phyloP scores from a whole-genome alignment of 2,329 filamentous ascomycete genomes.

The Ophiostoma ips region DNA sequence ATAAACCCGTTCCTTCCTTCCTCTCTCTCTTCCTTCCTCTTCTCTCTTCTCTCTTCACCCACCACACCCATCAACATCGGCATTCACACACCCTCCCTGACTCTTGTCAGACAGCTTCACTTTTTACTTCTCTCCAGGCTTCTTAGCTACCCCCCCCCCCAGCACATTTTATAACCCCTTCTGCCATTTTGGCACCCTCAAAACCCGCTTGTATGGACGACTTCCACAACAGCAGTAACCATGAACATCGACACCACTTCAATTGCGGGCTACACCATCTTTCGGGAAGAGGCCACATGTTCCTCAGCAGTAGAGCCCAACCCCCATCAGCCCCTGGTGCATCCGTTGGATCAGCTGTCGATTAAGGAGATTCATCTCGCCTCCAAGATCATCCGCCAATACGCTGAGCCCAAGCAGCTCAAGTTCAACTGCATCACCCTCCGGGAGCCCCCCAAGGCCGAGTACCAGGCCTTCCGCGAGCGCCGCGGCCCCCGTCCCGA shows the following conservation, averaged over 20 bases:
- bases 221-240: conserved; percentile 14
- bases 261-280: conserved; percentile 32
- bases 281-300: conserved; percentile 27
- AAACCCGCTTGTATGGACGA: conserved; percentile 12
- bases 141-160: background rate
- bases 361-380: conserved; percentile 39
- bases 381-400: conserved; percentile 55
- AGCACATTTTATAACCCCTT: background rate
- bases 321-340: conserved; percentile 20
- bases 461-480: conserved; percentile 69
- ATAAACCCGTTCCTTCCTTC: background rate
- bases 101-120: background rate
- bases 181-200: conserved; percentile 2
- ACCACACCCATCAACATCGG: background rate
- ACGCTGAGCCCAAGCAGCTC: conserved; percentile 53
- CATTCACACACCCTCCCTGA: background rate
- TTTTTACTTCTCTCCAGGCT: background rate
- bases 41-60: background rate
- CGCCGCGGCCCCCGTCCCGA: conserved; percentile 44
- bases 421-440: conserved; percentile 81
- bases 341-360: conserved; percentile 36
- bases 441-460: conserved; percentile 70
- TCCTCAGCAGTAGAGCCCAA: conserved; percentile 19
- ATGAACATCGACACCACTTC: conserved; percentile 29
- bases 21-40: background rate